These are phyloP conservation scores for Onygenales sp. DNA, from an alignment of 2,329 filamentous ascomycete species.

Conservation along the genomic window DNA sequence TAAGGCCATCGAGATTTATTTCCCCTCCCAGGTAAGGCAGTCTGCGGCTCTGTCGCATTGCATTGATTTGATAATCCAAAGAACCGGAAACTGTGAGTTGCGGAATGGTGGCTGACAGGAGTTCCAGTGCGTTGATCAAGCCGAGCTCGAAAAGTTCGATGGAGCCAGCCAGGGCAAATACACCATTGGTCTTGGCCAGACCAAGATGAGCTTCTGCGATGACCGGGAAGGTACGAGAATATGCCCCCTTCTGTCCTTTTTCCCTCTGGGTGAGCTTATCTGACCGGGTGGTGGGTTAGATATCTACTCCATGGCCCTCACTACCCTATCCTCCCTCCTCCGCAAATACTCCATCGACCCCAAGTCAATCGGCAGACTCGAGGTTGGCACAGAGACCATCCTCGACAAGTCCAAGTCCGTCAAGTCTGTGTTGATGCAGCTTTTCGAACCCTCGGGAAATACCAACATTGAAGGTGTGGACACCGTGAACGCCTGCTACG, in stretches of 20 bases:
- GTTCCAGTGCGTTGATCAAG: conserved; percentile 69
- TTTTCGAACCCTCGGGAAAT: conserved; percentile 60
- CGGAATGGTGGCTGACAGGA: conserved; percentile 6
- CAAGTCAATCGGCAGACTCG: conserved; percentile 63
- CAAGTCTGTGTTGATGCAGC: conserved; percentile 73
- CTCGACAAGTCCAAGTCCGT: conserved; percentile 79
- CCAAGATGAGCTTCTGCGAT: conserved; percentile 87
- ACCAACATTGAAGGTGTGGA: conserved; percentile 71
- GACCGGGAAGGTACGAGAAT: conserved; percentile 64
- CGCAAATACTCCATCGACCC: conserved; percentile 76
- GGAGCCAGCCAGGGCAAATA: conserved; percentile 75
- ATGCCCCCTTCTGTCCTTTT: neutral
- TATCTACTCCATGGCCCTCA: conserved; percentile 79
- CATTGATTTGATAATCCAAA: neutral
- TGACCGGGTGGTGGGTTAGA: conserved; percentile 40
- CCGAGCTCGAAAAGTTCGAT: conserved; percentile 78
- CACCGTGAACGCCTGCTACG: conserved; percentile 72
- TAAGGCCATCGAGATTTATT: conserved; percentile 87
- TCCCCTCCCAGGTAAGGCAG: conserved; percentile 65
- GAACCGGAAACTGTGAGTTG: neutral
- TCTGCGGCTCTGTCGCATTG: neutral
- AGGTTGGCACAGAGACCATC: conserved; percentile 72
- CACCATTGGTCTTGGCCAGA: conserved; percentile 84
- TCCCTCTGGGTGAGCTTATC: neutral
- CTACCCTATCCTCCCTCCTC: conserved; percentile 65